Base-by-base conservation (phyloP, 2,329 filamentous ascomycete species). In the Cercospora beticola region DNA sequence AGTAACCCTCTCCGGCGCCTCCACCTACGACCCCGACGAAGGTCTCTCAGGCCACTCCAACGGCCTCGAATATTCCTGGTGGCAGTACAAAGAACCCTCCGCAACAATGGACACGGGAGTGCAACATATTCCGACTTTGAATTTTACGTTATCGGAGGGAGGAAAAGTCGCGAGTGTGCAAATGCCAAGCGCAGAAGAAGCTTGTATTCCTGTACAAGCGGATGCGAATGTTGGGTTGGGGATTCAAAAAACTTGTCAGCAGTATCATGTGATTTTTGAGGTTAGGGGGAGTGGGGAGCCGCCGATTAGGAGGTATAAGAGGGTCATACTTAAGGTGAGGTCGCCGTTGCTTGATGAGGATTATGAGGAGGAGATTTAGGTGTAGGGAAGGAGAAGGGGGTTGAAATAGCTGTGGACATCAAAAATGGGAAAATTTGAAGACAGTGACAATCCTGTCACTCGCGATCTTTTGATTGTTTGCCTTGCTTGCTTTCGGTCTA, bases 31-130 rank as follows among this genome's bases (percentile, higher is more conserved):
- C 5, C 58, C 67, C 4, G 62, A 68, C 28, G 26, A 7, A 16
- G 14, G 49, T 2, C 60, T 49, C 18, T 23, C 60, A 12, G 60
- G 60, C n/a, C 60, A 62, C 28, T 6, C 5, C 1, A 2, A 3
- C 12, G 49, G 43, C 8, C 36, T 68, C 4, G 56, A n/a, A n/a
- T 68, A 49, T n/a, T 33, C 46, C 14, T 68, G 67, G 63, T 68
- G 61, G 49, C 67, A 68, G 30, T 68, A 68, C 46, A 65, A 65
- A 30, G 62, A 68, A 12, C 36, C 62, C 5, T 52, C 63, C 6
- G 46, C 60, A 5, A 26, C 58, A 31, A 62, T 62, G 60, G 40
- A 26, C 23, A 62, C 43, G 0, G 40, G 36, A 49, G 60, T 46
- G 1, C 40, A 36, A 7, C 23, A 30, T 14, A 33, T 66, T 4